These are phyloP conservation scores for Takashimella tepidaria DNA, from an alignment of 1,284 basidiomycete genomes.

Conservation along the genomic window DNA sequence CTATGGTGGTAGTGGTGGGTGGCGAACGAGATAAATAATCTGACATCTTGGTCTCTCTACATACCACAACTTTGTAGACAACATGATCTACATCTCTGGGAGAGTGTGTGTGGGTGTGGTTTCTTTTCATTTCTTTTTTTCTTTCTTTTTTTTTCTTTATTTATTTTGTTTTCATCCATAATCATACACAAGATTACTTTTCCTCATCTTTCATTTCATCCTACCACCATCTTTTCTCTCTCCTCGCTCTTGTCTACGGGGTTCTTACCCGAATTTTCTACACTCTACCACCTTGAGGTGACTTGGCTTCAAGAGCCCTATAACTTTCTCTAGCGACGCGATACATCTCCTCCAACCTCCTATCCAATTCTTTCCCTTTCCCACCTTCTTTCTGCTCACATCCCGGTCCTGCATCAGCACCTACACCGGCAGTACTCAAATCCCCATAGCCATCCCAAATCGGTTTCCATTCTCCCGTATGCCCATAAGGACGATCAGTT, in stretches of 20 bases:
- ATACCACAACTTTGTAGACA: too few relatives aligned
- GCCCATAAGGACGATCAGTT: constrained; percentile 25
- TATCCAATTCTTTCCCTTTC: constrained; percentile 20
- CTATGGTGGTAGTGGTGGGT: too few relatives aligned
- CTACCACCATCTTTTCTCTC: too few relatives aligned
- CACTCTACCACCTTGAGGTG: not conserved
- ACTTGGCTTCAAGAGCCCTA: constrained; percentile 13
- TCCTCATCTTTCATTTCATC: too few relatives aligned
- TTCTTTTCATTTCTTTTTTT: too few relatives aligned
- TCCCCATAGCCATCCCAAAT: constrained; percentile 20
- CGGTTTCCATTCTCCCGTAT: constrained; percentile 18
- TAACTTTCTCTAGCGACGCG: constrained; percentile 26
- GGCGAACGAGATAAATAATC: too few relatives aligned
- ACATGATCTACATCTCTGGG: too few relatives aligned
- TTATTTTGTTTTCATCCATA: too few relatives aligned
- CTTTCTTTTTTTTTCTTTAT: too few relatives aligned
- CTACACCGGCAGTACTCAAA: constrained; percentile 23
- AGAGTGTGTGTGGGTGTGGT: too few relatives aligned
- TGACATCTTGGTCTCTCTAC: too few relatives aligned
- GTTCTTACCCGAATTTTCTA: not conserved
- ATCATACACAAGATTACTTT: too few relatives aligned
- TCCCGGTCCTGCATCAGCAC: constrained; percentile 23
- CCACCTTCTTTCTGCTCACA: constrained; percentile 10
- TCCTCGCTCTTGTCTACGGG: not conserved
- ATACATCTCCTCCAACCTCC: constrained; percentile 29